Percentiles rank a stretch among this genome's conserved stretches.
Evolutionary conservation across 108 stramenopile genomes (phyloP).

Genomic region (Fistulifera pelliculosa): DNA sequence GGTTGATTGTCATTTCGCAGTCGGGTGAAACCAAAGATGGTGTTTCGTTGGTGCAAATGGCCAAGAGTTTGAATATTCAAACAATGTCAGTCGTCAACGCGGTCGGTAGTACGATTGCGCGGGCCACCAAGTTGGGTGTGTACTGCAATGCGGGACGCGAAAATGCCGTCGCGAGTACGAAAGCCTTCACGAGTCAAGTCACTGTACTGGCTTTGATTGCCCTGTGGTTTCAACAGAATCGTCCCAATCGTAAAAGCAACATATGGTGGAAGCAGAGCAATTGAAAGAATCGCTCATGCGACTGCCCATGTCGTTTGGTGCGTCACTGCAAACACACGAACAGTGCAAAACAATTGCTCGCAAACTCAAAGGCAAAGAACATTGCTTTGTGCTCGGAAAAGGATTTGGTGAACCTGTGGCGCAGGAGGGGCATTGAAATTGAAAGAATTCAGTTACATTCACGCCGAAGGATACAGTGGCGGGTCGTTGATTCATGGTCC

Average conservation of each 20-base stretch:
- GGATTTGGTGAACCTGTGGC: slow-evolving; percentile 94
- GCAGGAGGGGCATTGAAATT: slow-evolving; percentile 97
- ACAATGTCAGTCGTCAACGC: slow-evolving; percentile 93
- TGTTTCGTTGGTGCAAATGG: slow-evolving; percentile 72
- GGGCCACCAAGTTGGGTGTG: slow-evolving; percentile 92
- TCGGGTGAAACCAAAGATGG: slow-evolving; percentile 99
- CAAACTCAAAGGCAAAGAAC: slow-evolving; percentile 80
- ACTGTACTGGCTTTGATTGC: slow-evolving; percentile 93
- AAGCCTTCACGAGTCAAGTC: slow-evolving; percentile 99
- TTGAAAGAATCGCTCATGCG: slow-evolving; percentile 91
- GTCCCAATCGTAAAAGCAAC: slow-evolving; percentile 52
- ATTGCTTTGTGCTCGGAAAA: slow-evolving; percentile 94
- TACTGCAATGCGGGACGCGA: slow-evolving; percentile 99
- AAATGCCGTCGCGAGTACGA: slow-evolving; percentile 98
- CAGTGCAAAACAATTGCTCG: slow-evolving; percentile 81
- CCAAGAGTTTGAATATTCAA: slow-evolving; percentile 77
- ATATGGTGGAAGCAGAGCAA: slow-evolving; percentile 33
- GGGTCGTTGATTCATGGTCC: slow-evolving; percentile 99
- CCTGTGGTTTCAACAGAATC: slow-evolving; percentile 87
- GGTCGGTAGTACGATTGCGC: slow-evolving; percentile 95
- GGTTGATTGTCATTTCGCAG: slow-evolving; percentile 92
- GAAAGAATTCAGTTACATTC: slow-evolving; percentile 98
- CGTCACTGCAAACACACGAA: slow-evolving; percentile 85
- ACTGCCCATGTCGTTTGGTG: slow-evolving; percentile 94
- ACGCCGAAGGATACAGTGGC: slow-evolving; percentile 98